A percentile compares a stretch with the other conserved stretches of the same genome.
These are phyloP conservation scores for Mrakia hoshinonis DNA, from an alignment of 768 basidiomycete genomes.

Conservation along the genomic window DNA sequence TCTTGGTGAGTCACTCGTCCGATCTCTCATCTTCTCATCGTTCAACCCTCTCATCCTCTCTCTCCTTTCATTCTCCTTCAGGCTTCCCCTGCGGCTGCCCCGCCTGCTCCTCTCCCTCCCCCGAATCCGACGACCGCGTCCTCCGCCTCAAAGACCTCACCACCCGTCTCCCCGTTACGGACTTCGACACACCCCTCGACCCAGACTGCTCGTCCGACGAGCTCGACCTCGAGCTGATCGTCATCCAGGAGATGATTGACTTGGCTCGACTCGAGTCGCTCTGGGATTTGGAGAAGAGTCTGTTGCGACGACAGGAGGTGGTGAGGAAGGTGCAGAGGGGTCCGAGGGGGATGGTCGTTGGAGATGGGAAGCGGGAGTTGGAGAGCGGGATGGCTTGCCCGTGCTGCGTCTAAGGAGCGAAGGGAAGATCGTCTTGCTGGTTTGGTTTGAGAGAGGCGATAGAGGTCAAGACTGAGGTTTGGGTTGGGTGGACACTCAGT, in stretches of 20 bases:
- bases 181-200: not conserved
- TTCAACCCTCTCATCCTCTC: not conserved
- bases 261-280: constrained; percentile 13
- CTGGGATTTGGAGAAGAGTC: constrained; percentile 16
- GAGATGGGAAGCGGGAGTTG: not conserved
- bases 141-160: not conserved
- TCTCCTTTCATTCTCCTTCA: not conserved
- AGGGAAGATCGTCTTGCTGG: not conserved
- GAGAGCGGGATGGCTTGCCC: not conserved
- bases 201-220: not conserved
- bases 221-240: not conserved
- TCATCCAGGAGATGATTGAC: constrained; percentile 10
- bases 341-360: constrained; percentile 14
- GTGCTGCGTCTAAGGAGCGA: constrained; percentile 5
- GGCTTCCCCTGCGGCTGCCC: constrained; percentile 25
- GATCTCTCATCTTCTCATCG: not conserved
- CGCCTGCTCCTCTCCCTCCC: not conserved
- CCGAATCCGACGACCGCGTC: constrained; percentile 21
- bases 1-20: constrained; percentile 3
- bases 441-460: no score
- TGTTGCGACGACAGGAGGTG: not conserved
- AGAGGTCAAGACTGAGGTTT: no score
- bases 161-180: not conserved
- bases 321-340: constrained; percentile 3
- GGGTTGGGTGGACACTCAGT: no score